Percentiles rank a stretch among this genome's conserved stretches.
phyloP scores from a whole-genome alignment of 2,329 filamentous ascomycete genomes.

The Penicillium sp. region DNA sequence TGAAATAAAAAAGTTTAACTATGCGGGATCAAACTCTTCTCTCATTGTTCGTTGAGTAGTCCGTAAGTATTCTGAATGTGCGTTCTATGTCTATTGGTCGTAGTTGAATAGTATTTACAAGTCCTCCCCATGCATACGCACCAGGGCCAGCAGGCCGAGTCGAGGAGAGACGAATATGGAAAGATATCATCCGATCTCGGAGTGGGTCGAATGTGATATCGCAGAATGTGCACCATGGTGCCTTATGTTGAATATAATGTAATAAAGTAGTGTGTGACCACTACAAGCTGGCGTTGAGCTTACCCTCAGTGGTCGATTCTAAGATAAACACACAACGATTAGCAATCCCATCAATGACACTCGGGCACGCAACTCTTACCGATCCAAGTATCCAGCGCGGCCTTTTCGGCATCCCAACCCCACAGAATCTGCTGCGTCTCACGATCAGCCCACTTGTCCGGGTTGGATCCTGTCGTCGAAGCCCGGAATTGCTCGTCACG shows the following conservation, averaged over 20 bases:
- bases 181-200: neutral
- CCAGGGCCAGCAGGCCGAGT: neutral
- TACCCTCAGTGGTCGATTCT: constrained; percentile 6
- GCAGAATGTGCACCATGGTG: neutral
- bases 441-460: constrained; percentile 69
- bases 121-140: constrained; percentile 10
- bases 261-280: neutral
- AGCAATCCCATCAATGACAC: neutral
- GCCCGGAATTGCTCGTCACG: constrained; percentile 46
- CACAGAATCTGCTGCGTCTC: constrained; percentile 60
- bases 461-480: constrained; percentile 40
- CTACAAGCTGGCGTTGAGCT: constrained; percentile 25
- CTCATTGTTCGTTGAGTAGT: neutral
- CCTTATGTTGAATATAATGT: constrained; percentile 6
- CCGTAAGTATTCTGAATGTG: constrained; percentile 2
- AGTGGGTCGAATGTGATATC: neutral
- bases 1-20: constrained; percentile 28
- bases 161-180: neutral
- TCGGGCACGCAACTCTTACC: constrained; percentile 22
- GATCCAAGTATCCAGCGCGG: constrained; percentile 37
- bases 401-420: constrained; percentile 44
- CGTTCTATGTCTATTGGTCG: constrained; percentile 10
- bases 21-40: constrained; percentile 8
- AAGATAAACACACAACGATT: neutral
- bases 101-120: constrained; percentile 4